Evolutionary conservation across 1,284 basidiomycete species (phyloP).

Genomic region (Pseudozyma tsukubaensis): DNA sequence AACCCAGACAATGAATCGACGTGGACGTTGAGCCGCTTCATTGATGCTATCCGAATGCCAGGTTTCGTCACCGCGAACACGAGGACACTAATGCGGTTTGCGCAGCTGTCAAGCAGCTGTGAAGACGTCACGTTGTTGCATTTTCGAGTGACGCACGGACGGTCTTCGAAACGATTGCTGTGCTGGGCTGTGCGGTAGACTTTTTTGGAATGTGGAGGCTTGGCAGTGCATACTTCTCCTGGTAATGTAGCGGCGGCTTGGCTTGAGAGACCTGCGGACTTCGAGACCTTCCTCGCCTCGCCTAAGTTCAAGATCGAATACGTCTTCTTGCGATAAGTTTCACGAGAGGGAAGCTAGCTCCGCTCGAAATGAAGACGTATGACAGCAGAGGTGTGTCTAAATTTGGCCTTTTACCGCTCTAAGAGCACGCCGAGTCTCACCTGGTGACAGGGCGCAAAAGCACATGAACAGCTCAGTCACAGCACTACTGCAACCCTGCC

Average conservation of each 20-base stretch:
- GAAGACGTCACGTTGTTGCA: slow-evolving; percentile 13
- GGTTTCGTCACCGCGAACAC: slow-evolving; percentile 20
- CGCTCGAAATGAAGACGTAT: neutral
- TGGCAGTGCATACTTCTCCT: neutral
- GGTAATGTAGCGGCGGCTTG: neutral
- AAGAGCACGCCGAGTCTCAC: too few relatives aligned
- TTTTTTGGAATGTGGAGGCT: slow-evolving; percentile 30
- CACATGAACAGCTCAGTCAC: neutral
- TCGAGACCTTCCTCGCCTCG: neutral
- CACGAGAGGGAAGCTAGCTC: too few relatives aligned
- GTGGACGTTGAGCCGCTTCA: neutral
- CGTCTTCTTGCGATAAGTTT: too few relatives aligned
- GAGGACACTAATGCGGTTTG: neutral
- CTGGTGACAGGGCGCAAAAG: too few relatives aligned
- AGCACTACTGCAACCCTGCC: too few relatives aligned
- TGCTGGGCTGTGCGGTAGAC: slow-evolving; percentile 1
- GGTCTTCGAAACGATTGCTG: neutral
- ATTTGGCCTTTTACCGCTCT: neutral
- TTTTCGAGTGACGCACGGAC: slow-evolving; percentile 1
- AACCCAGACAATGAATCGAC: neutral
- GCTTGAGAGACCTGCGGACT: neutral
- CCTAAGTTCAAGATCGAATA: too few relatives aligned
- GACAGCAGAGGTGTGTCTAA: slow-evolving; percentile 4
- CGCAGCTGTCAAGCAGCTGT: slow-evolving; percentile 12
- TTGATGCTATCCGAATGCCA: slow-evolving; percentile 5